Percentiles rank a stretch among this genome's conserved stretches.
Evolutionary conservation across 306 rosid genomes (phyloP).

Genomic region (Quercus ilex): DNA sequence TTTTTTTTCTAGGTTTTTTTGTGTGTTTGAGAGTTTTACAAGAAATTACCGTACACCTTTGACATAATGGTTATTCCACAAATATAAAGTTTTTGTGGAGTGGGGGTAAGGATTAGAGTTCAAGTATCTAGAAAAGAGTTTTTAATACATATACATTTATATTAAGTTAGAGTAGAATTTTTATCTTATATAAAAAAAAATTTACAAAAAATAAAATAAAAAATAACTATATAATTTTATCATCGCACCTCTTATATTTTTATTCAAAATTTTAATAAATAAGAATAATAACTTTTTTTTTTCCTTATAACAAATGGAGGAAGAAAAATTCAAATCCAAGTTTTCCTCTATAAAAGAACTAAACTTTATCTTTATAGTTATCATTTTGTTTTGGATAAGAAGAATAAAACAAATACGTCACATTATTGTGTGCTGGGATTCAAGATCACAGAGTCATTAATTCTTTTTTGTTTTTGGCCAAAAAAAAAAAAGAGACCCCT

Average conservation of each 20-base stretch:
- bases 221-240: too few relatives aligned
- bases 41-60: accelerated
- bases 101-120: accelerated
- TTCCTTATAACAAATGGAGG: neutral
- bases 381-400: neutral
- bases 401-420: neutral
- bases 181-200: too few relatives aligned
- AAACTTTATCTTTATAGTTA: neutral
- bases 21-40: too few relatives aligned
- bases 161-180: accelerated
- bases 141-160: too few relatives aligned
- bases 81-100: too few relatives aligned
- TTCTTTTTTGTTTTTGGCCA: neutral
- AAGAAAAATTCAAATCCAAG: too few relatives aligned
- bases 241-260: too few relatives aligned
- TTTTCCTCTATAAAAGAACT: too few relatives aligned
- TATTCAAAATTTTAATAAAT: too few relatives aligned
- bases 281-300: neutral
- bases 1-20: too few relatives aligned
- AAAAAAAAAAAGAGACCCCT: too few relatives aligned
- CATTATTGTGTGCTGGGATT: neutral
- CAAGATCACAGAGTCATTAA: neutral
- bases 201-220: too few relatives aligned
- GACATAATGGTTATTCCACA: accelerated
- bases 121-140: accelerated